Evolutionary conservation across 2,329 filamentous ascomycete genomes (phyloP), one percentile per base, ranked within the genome.

Genomic region (Alternaria tenuissima): DNA sequence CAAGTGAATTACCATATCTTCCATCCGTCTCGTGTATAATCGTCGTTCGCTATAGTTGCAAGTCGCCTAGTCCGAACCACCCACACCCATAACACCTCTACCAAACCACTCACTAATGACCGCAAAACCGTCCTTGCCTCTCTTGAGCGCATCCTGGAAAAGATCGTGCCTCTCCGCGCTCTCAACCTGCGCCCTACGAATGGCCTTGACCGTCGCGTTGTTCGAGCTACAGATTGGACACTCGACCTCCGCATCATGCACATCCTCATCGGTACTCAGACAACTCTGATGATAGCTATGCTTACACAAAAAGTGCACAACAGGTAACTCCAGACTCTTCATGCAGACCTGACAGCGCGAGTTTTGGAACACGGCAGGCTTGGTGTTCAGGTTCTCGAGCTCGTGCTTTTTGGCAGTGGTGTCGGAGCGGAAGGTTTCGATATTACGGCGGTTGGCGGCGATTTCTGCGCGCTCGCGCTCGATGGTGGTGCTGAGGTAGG

Each of bases 201-300:
- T 94, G 57, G 94, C 93, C 62, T 91, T 88, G 59, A 98, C 93
- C 1, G 94, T 95, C 22, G 92, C 89, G 72, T 98, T 97, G 62
- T 92, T 89, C 20, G 88, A 85, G 26, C 91, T 89, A 72, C 95
- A 99, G 34, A 93, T 85, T 9, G 94, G 93, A 76, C 95, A 99
- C 78, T 97, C 93, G 0, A 89, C 86, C 39, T 87, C 83, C 9
- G 87, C 84, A 52, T 89, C 88, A 34, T 86, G 83, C 9, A 81
- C 80, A 52, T 89, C 89, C 22, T 86, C 84, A 30, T 81, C 80
- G 5, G 84, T 82, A 74, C 92, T 91, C 42, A 99, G 81, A 78
- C 94, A 99, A 46, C 92, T 86, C 80, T 96, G 92, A 76, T 99
- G 95, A 83, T 97, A 99, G 62, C 90, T 94, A 78, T 99, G 95